These are phyloP conservation scores for Rhododendron williamsianum DNA, from an alignment of 148 eudicot genomes.

Conservation along the genomic window DNA sequence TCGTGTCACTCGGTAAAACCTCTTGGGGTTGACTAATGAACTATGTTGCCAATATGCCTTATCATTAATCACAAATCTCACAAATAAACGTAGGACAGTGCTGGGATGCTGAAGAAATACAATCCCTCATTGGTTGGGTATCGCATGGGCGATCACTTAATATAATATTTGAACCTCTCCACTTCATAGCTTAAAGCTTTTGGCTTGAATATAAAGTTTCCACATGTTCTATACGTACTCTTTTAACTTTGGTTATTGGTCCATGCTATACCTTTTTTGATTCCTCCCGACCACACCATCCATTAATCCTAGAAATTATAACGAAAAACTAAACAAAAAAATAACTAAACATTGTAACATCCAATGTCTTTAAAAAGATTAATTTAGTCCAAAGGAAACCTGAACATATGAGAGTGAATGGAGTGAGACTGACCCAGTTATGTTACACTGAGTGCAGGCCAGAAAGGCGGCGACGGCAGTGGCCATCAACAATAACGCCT, in stretches of 20 bases:
- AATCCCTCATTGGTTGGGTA: background rate
- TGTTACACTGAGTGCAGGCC: conserved; percentile 64
- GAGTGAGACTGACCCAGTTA: conserved; percentile 57
- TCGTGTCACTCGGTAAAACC: background rate
- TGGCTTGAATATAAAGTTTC: no score
- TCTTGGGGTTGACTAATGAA: background rate
- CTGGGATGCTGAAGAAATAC: background rate
- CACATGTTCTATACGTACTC: no score
- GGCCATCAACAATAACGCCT: conserved; percentile 41
- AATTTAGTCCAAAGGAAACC: background rate
- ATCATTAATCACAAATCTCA: background rate
- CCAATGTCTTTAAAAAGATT: no score
- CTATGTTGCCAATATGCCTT: background rate
- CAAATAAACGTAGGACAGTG: background rate
- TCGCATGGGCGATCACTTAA: no score
- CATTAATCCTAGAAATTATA: background rate
- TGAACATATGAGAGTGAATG: background rate
- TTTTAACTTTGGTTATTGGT: background rate
- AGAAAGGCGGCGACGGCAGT: conserved; percentile 69
- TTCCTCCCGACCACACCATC: background rate
- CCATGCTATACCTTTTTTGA: background rate
- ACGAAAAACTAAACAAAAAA: background rate
- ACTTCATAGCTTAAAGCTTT: no score
- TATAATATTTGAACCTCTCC: no score
- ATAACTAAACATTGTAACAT: no score